phyloP scores from a whole-genome alignment of 192 early-diverging fungal species.

The Pecoramyces ruminantium region DNA sequence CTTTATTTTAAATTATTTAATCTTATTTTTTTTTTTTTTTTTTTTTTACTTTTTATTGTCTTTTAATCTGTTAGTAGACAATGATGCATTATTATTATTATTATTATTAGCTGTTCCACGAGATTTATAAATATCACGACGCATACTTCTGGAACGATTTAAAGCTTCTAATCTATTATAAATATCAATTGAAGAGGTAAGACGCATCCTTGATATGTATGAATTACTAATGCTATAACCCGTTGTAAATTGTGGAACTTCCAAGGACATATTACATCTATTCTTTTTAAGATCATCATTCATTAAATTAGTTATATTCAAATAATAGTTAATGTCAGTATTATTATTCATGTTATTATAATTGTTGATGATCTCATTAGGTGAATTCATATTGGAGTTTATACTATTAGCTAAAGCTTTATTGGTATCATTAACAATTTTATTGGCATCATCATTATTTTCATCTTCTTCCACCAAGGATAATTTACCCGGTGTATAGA shows the following conservation, averaged over 20 bases:
- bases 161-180: neutral
- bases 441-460: neutral
- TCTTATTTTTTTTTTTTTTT: too few relatives aligned
- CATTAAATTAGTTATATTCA: neutral
- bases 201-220: neutral
- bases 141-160: neutral
- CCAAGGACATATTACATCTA: neutral
- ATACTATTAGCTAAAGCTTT: neutral
- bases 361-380: too few relatives aligned
- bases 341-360: neutral
- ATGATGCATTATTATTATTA: too few relatives aligned
- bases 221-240: neutral
- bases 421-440: neutral
- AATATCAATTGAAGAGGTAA: neutral
- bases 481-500: too few relatives aligned
- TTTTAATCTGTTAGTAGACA: too few relatives aligned
- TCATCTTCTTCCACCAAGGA: neutral
- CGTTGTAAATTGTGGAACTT: neutral
- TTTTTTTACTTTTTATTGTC: too few relatives aligned
- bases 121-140: too few relatives aligned
- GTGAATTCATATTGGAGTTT: neutral
- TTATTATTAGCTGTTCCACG: too few relatives aligned
- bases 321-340: neutral
- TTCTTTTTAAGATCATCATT: neutral
- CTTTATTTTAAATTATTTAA: too few relatives aligned